A percentile compares a stretch with the other conserved stretches of the same genome.
Evolutionary conservation across 2,329 filamentous ascomycete species (phyloP).

Genomic region (Aureobasidium namibiae): DNA sequence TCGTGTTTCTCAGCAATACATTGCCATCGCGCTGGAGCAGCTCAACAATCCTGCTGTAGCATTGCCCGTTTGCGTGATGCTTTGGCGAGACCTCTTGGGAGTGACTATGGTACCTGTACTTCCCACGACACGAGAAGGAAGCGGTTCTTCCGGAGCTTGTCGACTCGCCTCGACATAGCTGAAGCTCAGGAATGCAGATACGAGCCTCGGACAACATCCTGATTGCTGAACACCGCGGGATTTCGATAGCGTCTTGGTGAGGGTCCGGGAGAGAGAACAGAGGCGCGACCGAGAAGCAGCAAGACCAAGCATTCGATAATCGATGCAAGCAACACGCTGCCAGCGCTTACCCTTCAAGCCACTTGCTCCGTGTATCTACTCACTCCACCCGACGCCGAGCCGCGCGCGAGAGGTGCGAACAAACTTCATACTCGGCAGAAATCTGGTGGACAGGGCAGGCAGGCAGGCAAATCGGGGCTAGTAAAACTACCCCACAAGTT

Average conservation of each 20-base stretch:
- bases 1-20: not conserved
- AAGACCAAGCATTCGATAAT: slow-evolving; percentile 1
- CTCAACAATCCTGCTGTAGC: not conserved
- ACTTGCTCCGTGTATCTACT: not conserved
- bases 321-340: not conserved
- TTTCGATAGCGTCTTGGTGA: not conserved
- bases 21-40: not conserved
- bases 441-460: too few relatives aligned
- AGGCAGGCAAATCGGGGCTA: not conserved
- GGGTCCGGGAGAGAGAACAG: not conserved
- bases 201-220: not conserved
- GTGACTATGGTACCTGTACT: not conserved
- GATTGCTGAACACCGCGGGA: not conserved
- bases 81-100: not conserved
- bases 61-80: not conserved
- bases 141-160: not conserved
- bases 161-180: not conserved
- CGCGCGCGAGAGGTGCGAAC: slow-evolving; percentile 1
- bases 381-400: not conserved
- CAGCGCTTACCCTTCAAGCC: not conserved
- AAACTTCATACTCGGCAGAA: slow-evolving; percentile 8
- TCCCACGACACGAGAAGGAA: not conserved
- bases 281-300: not conserved
- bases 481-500: not conserved
- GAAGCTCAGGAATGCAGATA: slow-evolving; percentile 1